Evolutionary conservation across 2,329 filamentous ascomycete species (phyloP).

Genomic region (Seiridium unicorne): DNA sequence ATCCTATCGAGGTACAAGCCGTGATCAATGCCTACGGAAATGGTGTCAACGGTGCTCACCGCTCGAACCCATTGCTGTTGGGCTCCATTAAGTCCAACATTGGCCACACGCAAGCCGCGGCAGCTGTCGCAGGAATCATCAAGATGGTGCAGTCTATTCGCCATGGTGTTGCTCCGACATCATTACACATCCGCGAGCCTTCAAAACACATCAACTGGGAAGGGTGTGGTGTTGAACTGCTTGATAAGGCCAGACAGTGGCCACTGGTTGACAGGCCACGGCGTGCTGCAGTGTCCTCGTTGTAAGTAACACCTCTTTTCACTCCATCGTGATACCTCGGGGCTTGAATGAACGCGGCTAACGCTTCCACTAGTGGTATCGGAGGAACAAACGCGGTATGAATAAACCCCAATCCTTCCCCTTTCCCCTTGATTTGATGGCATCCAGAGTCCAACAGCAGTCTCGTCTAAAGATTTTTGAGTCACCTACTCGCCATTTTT

Average conservation of each 20-base stretch:
- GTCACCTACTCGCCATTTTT: background rate
- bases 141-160: conserved; percentile 24
- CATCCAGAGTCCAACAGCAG: too few relatives aligned
- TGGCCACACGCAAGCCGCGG: conserved; percentile 32
- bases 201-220: conserved; percentile 3
- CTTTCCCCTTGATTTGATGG: too few relatives aligned
- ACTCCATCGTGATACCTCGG: background rate
- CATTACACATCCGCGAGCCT: conserved; percentile 3
- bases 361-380: background rate
- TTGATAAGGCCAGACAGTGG: background rate
- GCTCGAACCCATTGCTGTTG: conserved; percentile 14
- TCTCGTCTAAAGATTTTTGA: background rate
- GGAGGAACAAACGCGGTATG: conserved; percentile 6
- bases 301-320: background rate
- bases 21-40: conserved; percentile 2
- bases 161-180: conserved; percentile 2
- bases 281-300: conserved; percentile 1
- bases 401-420: too few relatives aligned
- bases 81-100: conserved; percentile 34
- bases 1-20: conserved; percentile 8
- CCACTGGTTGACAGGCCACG: background rate
- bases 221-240: background rate
- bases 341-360: background rate
- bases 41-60: background rate
- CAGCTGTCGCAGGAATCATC: conserved; percentile 29